Evolutionary conservation across 2,329 filamentous ascomycete species (phyloP), one percentile per base, ranked within the genome.

Genomic region (Ophiostoma triangulosporum): DNA sequence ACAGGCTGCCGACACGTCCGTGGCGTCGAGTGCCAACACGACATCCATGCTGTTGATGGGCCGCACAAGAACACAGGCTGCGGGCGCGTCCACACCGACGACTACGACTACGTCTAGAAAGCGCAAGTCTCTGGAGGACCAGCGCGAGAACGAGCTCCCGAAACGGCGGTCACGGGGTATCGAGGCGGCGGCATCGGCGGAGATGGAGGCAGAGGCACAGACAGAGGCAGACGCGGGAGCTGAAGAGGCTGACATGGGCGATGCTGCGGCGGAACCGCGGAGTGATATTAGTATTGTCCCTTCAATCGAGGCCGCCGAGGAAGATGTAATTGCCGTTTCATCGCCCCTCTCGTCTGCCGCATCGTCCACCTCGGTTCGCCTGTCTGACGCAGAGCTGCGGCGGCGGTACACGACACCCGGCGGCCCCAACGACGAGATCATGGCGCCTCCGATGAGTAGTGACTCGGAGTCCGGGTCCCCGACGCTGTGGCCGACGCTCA

Each of bases 381-480:
- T 51, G 11, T 50, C 46, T 20, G 32, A 15, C 22, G 50, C 48
- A 58, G 54, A 54, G 49, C 35, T 36, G 59, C 64, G 53, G 3
- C 55, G 52, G 15, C 52, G 67, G 20, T 68, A 66, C 12, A 62
- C 65, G 8, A 76, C 74, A 3, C 74, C 74, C 0, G 57, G 56
- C 29, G 56, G 56, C 9, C 56, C 56, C 6, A 52, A 56, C 27
- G 58, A 71, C 27, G 67, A 72, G 54, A 62, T 77, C 33, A 69
- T 74, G 63, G 77, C 77, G 1, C 76, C 77, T 2, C 78, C 78
- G 0, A 67, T 72, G 14, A 80, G 76, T 62, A 79, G 76, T 57
- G 71, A 68, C 53, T 75, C 66, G 5, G 69, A 67, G 3, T 62
- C 62, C 0, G 70, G 71, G 50, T 71, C 70, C 14, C 68, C 68